Evolutionary conservation across 768 basidiomycete species (phyloP).

Genomic region (Rhodotorula paludigena): DNA sequence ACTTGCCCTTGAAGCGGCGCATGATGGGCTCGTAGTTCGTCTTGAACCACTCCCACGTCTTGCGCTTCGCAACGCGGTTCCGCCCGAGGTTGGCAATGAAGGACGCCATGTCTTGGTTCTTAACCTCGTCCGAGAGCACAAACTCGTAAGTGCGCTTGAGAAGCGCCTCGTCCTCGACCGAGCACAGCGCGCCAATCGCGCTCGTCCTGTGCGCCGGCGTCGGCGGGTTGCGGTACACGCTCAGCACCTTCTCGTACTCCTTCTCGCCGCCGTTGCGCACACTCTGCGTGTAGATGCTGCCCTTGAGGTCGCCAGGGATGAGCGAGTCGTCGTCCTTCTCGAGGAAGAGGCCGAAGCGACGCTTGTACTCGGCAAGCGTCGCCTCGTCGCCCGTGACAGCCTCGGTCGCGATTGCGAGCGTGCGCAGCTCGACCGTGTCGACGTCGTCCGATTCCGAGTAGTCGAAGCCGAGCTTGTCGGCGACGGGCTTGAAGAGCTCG

Average conservation of each 20-base stretch:
- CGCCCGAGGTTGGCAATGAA: conserved; percentile 59
- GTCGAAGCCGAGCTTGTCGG: conserved; percentile 72
- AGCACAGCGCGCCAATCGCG: conserved; percentile 61
- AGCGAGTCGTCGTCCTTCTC: conserved; percentile 67
- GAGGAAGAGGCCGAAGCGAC: conserved; percentile 66
- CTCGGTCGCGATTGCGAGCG: conserved; percentile 62
- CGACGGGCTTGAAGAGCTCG: conserved; percentile 62
- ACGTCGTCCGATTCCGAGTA: conserved; percentile 62
- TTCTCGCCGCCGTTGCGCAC: conserved; percentile 66
- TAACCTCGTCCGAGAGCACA: conserved; percentile 55
- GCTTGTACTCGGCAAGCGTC: conserved; percentile 65
- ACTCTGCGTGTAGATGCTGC: conserved; percentile 52
- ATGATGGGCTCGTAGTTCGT: conserved; percentile 44
- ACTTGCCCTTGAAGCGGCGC: conserved; percentile 61
- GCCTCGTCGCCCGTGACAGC: conserved; percentile 51
- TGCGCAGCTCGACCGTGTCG: conserved; percentile 67
- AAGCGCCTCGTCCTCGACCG: conserved; percentile 57
- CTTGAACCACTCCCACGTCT: conserved; percentile 61
- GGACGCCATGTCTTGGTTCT: conserved; percentile 58
- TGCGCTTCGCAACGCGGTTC: conserved; percentile 59
- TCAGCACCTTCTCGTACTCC: conserved; percentile 63
- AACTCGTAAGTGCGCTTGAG: conserved; percentile 45
- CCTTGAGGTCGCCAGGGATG: conserved; percentile 75
- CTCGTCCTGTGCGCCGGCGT: conserved; percentile 68
- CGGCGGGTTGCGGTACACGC: conserved; percentile 64